Conservation (phyloP, 441 rosid genomes). For the Macaranga tanarius region DNA sequence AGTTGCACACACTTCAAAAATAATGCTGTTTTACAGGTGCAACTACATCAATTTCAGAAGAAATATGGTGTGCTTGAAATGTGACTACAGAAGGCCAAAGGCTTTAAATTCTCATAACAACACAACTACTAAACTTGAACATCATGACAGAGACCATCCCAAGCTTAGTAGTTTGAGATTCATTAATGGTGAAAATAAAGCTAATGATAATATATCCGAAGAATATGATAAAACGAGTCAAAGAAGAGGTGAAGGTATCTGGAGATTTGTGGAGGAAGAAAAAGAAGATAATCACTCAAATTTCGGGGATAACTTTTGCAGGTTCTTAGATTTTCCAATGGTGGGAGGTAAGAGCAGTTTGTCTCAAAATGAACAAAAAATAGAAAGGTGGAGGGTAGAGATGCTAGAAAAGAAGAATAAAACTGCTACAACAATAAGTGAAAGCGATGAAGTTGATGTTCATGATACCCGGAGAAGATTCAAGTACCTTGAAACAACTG, state of each 20-base stretch:
- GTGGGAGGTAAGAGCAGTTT: constrained; percentile 55
- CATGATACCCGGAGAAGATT: constrained; percentile 28
- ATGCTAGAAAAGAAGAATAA: constrained; percentile 39
- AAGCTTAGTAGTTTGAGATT: constrained; percentile 3
- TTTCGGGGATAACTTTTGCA: constrained; percentile 26
- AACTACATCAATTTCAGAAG: constrained; percentile 79
- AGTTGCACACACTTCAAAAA: neutral
- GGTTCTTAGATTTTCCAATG: constrained; percentile 51
- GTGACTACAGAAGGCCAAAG: constrained; percentile 73
- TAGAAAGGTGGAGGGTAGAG: constrained; percentile 53
- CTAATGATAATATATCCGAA: neutral
- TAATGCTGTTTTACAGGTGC: constrained; percentile 48
- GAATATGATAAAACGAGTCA: constrained; percentile 17
- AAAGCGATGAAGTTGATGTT: constrained; percentile 22
- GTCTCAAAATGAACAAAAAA: constrained; percentile 40
- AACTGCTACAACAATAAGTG: constrained; percentile 17
- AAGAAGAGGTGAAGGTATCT: constrained; percentile 24
- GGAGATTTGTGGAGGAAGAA: constrained; percentile 57
- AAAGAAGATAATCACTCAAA: constrained; percentile 18
- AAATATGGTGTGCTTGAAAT: constrained; percentile 76
- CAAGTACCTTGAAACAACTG: constrained; percentile 36
- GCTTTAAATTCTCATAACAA: constrained; percentile 32
- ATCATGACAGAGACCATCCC: constrained; percentile 12
- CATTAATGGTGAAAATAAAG: neutral
- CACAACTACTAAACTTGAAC: constrained; percentile 19